Evolutionary conservation across 228 moss, liverwort and hornwort species (phyloP).

Genomic region (Sphagnum fallax): DNA sequence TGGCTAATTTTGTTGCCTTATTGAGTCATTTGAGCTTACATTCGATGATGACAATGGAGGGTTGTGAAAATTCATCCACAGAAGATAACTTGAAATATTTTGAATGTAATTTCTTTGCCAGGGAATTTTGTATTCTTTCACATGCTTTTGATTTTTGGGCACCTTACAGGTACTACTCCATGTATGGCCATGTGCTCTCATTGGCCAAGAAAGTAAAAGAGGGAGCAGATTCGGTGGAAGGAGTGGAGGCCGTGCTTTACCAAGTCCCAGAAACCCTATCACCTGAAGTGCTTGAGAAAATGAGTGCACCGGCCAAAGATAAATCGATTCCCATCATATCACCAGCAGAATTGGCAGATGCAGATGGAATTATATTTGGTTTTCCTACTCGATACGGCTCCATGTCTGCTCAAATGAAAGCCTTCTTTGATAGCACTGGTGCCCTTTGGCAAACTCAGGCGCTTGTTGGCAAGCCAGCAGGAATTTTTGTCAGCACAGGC

Average conservation of each 20-base stretch:
- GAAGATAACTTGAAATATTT: too few relatives aligned
- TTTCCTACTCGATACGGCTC: constrained; percentile 68
- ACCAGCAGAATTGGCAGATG: constrained; percentile 48
- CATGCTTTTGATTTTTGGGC: too few relatives aligned
- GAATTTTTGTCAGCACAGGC: constrained; percentile 71
- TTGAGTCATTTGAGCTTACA: too few relatives aligned
- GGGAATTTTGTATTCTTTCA: too few relatives aligned
- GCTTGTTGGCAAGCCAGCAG: constrained; percentile 73
- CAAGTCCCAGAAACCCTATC: constrained; percentile 63
- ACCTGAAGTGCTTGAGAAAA: constrained; percentile 45
- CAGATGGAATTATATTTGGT: constrained; percentile 67
- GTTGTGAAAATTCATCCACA: too few relatives aligned
- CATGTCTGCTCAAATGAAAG: constrained; percentile 88
- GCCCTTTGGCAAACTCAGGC: constrained; percentile 38
- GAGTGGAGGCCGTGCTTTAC: constrained; percentile 37
- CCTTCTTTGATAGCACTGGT: constrained; percentile 75
- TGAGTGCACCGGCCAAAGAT: constrained; percentile 63
- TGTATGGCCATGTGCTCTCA: constrained; percentile 50
- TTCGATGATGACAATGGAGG: too few relatives aligned
- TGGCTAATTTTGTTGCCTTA: too few relatives aligned
- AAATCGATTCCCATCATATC: constrained; percentile 40
- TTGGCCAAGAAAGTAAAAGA: constrained; percentile 60
- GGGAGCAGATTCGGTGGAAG: constrained; percentile 52
- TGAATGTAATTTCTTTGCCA: too few relatives aligned
- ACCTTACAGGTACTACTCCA: constrained; percentile 42